Evolutionary conservation across 192 early-diverging fungal genomes (phyloP).

Genomic region (Backusella tuberculispora): DNA sequence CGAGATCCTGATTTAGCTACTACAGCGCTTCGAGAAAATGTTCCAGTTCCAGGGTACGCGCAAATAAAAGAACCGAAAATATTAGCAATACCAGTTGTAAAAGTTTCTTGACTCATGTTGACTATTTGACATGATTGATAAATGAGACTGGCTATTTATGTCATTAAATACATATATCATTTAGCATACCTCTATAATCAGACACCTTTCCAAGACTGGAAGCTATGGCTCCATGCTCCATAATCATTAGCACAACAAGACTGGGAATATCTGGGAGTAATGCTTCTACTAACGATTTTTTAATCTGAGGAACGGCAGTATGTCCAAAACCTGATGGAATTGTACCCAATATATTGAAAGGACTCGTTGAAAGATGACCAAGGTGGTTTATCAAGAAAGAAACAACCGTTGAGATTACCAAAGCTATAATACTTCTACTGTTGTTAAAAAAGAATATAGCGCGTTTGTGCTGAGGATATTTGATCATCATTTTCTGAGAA

Average conservation of each 20-base stretch:
- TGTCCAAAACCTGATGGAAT: conserved; percentile 77
- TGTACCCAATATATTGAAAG: conserved; percentile 66
- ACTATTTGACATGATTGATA: conserved; percentile 28
- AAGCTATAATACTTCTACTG: conserved; percentile 74
- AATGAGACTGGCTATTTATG: background rate
- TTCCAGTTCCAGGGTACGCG: conserved; percentile 88
- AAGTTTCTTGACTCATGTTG: conserved; percentile 85
- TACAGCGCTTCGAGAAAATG: conserved; percentile 92
- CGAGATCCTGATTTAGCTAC: conserved; percentile 86
- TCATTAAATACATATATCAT: background rate
- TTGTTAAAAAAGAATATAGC: conserved; percentile 68
- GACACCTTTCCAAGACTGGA: conserved; percentile 86
- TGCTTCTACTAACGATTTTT: conserved; percentile 50
- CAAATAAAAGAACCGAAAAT: conserved; percentile 84
- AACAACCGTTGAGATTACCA: conserved; percentile 74
- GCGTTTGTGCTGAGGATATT: conserved; percentile 52
- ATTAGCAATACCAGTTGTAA: conserved; percentile 90
- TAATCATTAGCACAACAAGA: conserved; percentile 74
- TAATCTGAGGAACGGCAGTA: conserved; percentile 57
- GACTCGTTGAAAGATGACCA: conserved; percentile 45
- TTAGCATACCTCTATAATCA: conserved; percentile 74
- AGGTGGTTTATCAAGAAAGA: conserved; percentile 59
- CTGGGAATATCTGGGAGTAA: conserved; percentile 61
- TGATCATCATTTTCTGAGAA: conserved; percentile 29
- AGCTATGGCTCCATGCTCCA: conserved; percentile 92